Base-by-base conservation (phyloP, 2,329 filamentous ascomycete genomes). In the Colletotrichum spinosum region DNA sequence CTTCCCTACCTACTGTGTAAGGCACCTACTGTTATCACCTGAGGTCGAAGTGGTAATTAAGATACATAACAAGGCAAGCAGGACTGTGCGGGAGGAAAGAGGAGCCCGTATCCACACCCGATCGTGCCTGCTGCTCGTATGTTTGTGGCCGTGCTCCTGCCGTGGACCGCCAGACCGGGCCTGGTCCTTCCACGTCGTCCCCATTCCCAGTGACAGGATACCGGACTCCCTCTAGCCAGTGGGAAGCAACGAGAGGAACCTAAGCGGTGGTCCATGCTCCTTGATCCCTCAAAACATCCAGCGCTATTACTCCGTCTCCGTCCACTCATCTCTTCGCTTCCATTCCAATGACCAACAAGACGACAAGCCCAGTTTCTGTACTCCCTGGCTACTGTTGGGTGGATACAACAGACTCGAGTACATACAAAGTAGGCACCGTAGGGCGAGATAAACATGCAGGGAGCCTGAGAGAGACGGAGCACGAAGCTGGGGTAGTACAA, bases 201-300 rank as follows among this genome's bases (percentile, higher is more conserved):
- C 25, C 25, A 5, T 25, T 41, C 58, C 58, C 41, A 17, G 41
- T 62, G 52, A 53, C 57, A 56, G 58, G 62, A 65, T 61, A 53
- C 62, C 15, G 58, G 57, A 55, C 39, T n/a, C 34, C 15, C 15
- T 50, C 52, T 37, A 52, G 37, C 57, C 62, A 62, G 62, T 65
- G 52, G 46, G 51, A 65, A 52, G 41, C 25, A 25, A 45, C 45
- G 45, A 35, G 38, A 15, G 10, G n/a, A 15, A 45, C 62, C 62
- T 65, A 65, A 65, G 62, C 62, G 57, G 62, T 65, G 62, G 62
- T 52, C 62, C 41, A 62, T 62, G 62, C 58, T 65, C 35, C 37
- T 42, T 51, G 17, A 48, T 50, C 52, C 45, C 53, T 41, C 48
- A 42, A 33, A 49, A 34, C 37, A 11, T 54, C 37, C 34, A 25